A percentile compares a stretch with the other conserved stretches of the same genome.
Conservation (phyloP, 305 asterid genomes). For the Solanum hybrid region DNA sequence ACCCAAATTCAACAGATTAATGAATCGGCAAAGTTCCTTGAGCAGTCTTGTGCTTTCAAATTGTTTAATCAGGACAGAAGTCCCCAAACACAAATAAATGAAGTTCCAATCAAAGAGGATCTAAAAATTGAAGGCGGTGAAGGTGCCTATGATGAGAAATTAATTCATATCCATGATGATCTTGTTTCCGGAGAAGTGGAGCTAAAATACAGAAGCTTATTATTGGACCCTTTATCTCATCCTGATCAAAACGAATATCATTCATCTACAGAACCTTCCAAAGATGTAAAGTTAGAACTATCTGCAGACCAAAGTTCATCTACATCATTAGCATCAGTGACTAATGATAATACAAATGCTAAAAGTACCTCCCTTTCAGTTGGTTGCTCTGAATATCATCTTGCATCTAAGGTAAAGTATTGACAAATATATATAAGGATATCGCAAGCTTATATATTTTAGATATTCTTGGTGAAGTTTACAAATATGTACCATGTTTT, state of each 20-base stretch:
- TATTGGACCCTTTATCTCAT: conserved; percentile 25
- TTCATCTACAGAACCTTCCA: conserved; percentile 23
- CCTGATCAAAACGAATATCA: conserved; percentile 16
- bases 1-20: conserved; percentile 30
- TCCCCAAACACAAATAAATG: conserved; percentile 5
- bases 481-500: background rate
- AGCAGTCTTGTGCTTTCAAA: conserved; percentile 20
- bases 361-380: conserved; percentile 22
- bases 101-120: conserved; percentile 15
- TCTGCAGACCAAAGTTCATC: conserved; percentile 21
- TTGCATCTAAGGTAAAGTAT: conserved; percentile 22
- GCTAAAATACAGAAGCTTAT: conserved; percentile 11
- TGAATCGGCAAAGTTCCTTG: conserved; percentile 35
- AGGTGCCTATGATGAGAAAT: conserved; percentile 14
- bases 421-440: background rate
- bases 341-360: conserved; percentile 16
- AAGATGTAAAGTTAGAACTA: conserved; percentile 19
- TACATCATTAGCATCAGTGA: conserved; percentile 16
- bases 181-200: conserved; percentile 13
- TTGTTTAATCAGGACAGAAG: conserved; percentile 22
- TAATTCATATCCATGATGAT: conserved; percentile 18
- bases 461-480: background rate
- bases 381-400: conserved; percentile 51
- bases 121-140: conserved; percentile 15
- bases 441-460: background rate